Percentiles rank a stretch among this genome's conserved stretches.
Conservation (phyloP, 2,329 filamentous ascomycete species). For the Chlorencoelia australis region DNA sequence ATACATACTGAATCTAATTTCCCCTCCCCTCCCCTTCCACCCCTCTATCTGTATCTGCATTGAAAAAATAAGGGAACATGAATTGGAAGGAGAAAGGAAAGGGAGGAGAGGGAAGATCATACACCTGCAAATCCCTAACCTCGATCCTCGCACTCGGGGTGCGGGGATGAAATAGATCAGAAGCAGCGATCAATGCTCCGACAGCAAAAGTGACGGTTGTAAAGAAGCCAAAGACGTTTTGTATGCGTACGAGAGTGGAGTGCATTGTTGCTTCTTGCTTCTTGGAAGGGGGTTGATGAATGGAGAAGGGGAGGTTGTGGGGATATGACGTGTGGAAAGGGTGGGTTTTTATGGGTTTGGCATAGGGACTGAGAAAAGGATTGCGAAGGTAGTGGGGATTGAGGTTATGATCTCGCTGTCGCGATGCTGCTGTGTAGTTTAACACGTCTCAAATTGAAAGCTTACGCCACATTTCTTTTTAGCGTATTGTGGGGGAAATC, state of each 20-base stretch:
- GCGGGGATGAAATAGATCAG: slow-evolving; percentile 62
- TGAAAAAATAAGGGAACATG: not conserved
- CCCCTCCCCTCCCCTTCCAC: too few relatives aligned
- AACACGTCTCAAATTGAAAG: slow-evolving; percentile 15
- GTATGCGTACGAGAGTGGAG: slow-evolving; percentile 71
- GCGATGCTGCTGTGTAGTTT: slow-evolving; percentile 4
- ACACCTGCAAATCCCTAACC: slow-evolving; percentile 79
- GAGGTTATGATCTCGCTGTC: not conserved
- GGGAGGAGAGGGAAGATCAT: slow-evolving; percentile 27
- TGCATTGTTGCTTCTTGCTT: slow-evolving; percentile 45
- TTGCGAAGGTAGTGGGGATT: not conserved
- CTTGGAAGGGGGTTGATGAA: too few relatives aligned
- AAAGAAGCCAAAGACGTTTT: slow-evolving; percentile 97
- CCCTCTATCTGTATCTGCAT: too few relatives aligned
- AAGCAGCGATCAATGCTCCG: slow-evolving; percentile 68
- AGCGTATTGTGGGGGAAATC: slow-evolving; percentile 16
- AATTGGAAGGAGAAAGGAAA: not conserved
- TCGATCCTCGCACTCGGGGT: slow-evolving; percentile 54
- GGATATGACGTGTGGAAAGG: too few relatives aligned
- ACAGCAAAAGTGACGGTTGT: slow-evolving; percentile 84
- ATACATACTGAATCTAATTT: too few relatives aligned
- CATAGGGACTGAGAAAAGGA: not conserved
- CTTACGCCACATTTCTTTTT: slow-evolving; percentile 1
- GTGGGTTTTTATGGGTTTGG: too few relatives aligned
- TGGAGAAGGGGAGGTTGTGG: too few relatives aligned